Evolutionary conservation across 176 grass and related monocot genomes (phyloP).

Genomic region (Musa troglodytarum): DNA sequence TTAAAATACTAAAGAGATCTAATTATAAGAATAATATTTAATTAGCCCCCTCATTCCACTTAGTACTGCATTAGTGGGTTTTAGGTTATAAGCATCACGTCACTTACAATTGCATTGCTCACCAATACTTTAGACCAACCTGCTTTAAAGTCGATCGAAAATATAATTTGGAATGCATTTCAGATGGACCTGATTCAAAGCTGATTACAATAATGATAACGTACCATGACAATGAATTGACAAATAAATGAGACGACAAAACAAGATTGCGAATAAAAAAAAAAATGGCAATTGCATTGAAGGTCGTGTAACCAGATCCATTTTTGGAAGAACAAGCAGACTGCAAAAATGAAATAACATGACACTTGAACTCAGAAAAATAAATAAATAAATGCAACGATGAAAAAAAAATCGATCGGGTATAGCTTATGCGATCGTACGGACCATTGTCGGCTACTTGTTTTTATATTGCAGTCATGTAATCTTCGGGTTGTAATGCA

Average conservation of each 20-base stretch:
- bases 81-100: no score
- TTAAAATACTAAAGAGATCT: no score
- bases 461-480: background rate
- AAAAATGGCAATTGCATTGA: background rate
- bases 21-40: no score
- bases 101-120: no score
- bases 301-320: background rate
- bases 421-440: background rate
- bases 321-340: no score
- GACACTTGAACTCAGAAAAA: background rate
- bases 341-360: background rate
- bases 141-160: no score
- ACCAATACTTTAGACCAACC: no score
- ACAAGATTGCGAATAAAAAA: background rate
- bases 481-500: background rate
- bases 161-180: no score
- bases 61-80: no score
- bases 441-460: background rate
- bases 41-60: no score
- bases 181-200: background rate
- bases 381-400: background rate
- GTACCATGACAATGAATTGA: conserved; percentile 12
- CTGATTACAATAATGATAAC: background rate
- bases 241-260: background rate
- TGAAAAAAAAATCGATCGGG: background rate